Conservation (phyloP, 1,284 basidiomycete genomes). For the Omphalotus olearius region DNA sequence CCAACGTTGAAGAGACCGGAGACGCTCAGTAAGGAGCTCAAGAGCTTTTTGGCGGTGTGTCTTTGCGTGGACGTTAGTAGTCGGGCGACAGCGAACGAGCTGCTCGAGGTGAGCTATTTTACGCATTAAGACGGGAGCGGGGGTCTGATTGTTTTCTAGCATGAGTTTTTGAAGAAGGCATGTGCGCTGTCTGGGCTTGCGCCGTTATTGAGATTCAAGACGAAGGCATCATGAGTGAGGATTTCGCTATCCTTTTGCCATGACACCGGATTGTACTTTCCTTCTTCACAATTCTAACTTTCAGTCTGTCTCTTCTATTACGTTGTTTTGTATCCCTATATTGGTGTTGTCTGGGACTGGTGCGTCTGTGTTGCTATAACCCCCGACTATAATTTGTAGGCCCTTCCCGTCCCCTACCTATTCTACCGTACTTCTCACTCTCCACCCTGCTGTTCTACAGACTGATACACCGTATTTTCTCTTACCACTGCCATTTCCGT, state of each 20-base stretch:
- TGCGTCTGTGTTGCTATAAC: background rate
- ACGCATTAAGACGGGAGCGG: constrained; percentile 5
- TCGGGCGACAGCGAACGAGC: constrained; percentile 88
- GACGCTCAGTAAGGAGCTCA: constrained; percentile 86
- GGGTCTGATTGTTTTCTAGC: constrained; percentile 41
- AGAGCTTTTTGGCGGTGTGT: constrained; percentile 95
- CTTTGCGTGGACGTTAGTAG: constrained; percentile 96
- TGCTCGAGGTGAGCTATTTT: constrained; percentile 68
- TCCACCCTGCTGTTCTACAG: background rate
- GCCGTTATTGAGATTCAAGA: constrained; percentile 74
- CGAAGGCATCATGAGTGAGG: constrained; percentile 28
- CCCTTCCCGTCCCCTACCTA: background rate
- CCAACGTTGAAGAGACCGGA: constrained; percentile 97
- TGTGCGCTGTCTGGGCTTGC: constrained; percentile 81
- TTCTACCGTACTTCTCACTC: too few relatives aligned
- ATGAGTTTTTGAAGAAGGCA: constrained; percentile 88
- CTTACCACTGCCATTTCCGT: background rate
- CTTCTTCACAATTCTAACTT: background rate
- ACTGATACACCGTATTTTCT: background rate
- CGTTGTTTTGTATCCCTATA: constrained; percentile 1
- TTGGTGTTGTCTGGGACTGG: constrained; percentile 2
- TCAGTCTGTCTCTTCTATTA: too few relatives aligned
- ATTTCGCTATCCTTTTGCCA: background rate
- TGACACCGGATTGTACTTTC: background rate
- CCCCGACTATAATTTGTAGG: background rate